These are phyloP conservation scores for Anthostomella pinea DNA, from an alignment of 2,329 filamentous ascomycete genomes.

Conservation along the genomic window DNA sequence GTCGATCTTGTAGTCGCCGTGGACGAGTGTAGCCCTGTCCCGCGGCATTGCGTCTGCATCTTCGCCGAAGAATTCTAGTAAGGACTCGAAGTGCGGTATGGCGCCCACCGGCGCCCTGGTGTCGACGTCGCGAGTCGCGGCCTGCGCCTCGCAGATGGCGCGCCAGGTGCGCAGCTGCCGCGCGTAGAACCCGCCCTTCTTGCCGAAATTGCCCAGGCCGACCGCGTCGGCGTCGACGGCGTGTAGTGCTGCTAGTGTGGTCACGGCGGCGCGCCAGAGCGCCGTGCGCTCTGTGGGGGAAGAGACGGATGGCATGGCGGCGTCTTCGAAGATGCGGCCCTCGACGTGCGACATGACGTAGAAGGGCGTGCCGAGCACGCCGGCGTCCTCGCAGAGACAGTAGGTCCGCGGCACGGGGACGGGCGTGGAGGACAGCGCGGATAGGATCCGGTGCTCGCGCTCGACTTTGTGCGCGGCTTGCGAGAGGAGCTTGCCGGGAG, in stretches of 20 bases:
- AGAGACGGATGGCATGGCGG: slow-evolving; percentile 65
- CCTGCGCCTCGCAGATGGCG: slow-evolving; percentile 75
- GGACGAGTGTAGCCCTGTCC: slow-evolving; percentile 77
- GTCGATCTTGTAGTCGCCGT: slow-evolving; percentile 96
- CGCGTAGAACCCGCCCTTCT: slow-evolving; percentile 72
- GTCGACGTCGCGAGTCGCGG: slow-evolving; percentile 71
- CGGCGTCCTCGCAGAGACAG: slow-evolving; percentile 79
- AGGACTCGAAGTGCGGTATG: slow-evolving; percentile 79
- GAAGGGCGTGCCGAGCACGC: slow-evolving; percentile 83
- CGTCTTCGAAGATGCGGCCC: slow-evolving; percentile 90
- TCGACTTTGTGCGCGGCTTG: slow-evolving; percentile 96
- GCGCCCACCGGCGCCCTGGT: slow-evolving; percentile 73
- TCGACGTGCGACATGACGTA: slow-evolving; percentile 97
- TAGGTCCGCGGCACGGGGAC: slow-evolving; percentile 84
- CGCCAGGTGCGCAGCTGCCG: slow-evolving; percentile 83
- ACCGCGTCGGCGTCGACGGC: slow-evolving; percentile 64
- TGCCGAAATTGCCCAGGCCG: slow-evolving; percentile 72
- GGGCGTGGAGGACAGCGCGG: slow-evolving; percentile 72
- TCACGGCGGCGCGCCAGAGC: slow-evolving; percentile 84
- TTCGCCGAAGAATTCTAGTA: slow-evolving; percentile 75
- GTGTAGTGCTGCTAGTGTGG: slow-evolving; percentile 83
- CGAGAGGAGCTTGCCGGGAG: slow-evolving; percentile 88
- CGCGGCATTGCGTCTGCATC: slow-evolving; percentile 67
- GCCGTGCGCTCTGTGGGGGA: slow-evolving; percentile 64
- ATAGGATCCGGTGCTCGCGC: slow-evolving; percentile 88